phyloP scores from a whole-genome alignment of 371 early-diverging fungal species.

The Mortierella polycephala region DNA sequence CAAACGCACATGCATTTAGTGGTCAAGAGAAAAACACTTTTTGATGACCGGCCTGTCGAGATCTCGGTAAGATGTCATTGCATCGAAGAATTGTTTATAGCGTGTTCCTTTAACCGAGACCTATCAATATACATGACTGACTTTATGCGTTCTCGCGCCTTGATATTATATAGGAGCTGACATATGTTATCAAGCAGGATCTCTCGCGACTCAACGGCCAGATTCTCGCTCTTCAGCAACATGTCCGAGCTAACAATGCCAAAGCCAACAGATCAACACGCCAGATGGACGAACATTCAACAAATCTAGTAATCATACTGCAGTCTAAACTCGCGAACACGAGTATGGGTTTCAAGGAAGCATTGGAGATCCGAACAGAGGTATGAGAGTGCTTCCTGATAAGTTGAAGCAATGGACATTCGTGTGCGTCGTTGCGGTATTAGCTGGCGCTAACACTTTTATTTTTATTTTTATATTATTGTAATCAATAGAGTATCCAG shows the following conservation, averaged over 20 bases:
- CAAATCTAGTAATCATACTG: constrained; percentile 90
- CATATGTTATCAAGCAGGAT: constrained; percentile 90
- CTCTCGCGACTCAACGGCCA: constrained; percentile 90
- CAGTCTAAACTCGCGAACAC: constrained; percentile 93
- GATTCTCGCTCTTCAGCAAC: constrained; percentile 82
- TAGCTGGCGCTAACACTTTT: not conserved
- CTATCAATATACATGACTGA: not conserved
- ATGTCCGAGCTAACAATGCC: constrained; percentile 67
- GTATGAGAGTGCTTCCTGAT: constrained; percentile 30
- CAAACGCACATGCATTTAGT: constrained; percentile 54
- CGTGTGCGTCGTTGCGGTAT: not conserved
- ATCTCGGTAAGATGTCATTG: constrained; percentile 62
- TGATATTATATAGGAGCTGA: constrained; percentile 73
- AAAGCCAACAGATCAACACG: constrained; percentile 61
- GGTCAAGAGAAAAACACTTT: constrained; percentile 77
- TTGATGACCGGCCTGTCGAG: constrained; percentile 82
- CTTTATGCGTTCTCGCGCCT: not conserved
- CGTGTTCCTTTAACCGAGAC: too few species aligned
- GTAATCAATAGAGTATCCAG: constrained; percentile 66
- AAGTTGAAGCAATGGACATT: not conserved
- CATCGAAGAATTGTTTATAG: not conserved
- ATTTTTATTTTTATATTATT: not conserved
- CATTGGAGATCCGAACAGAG: constrained; percentile 90
- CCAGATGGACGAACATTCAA: constrained; percentile 89
- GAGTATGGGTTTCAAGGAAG: constrained; percentile 90